Conservation (phyloP, 2,329 filamentous ascomycete species). For the Aspergillus sp. region DNA sequence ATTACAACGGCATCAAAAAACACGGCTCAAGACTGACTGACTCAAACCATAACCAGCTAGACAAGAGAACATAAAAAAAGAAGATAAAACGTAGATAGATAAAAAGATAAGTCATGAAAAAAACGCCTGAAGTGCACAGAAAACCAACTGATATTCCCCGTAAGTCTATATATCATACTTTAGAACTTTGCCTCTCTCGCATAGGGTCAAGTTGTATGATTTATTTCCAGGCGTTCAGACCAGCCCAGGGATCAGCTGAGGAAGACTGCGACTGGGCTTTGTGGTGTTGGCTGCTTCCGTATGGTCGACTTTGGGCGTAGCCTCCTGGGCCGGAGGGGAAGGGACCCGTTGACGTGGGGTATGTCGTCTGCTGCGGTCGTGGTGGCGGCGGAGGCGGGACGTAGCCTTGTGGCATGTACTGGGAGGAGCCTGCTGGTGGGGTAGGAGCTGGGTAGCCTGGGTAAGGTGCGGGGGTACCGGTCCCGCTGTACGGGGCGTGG, state of each 20-base stretch:
- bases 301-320: constrained; percentile 49
- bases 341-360: constrained; percentile 45
- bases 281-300: constrained; percentile 32
- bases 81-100: not conserved
- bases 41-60: too few relatives aligned
- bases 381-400: constrained; percentile 64
- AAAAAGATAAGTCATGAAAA: not conserved
- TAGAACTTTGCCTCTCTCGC: too few relatives aligned
- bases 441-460: constrained; percentile 30
- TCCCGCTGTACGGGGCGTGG: constrained; percentile 26
- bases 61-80: too few relatives aligned
- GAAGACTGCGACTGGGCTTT: constrained; percentile 33
- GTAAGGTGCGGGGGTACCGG: constrained; percentile 25
- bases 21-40: too few relatives aligned
- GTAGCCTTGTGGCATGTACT: constrained; percentile 57
- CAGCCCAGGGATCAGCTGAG: constrained; percentile 62
- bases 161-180: constrained; percentile 17
- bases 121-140: too few relatives aligned
- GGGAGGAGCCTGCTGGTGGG: constrained; percentile 33
- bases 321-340: constrained; percentile 52
- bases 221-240: constrained; percentile 65
- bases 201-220: too few relatives aligned
- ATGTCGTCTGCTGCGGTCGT: constrained; percentile 51
- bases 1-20: not conserved
- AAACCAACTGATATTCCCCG: not conserved